Evolutionary conservation across 768 basidiomycete species (phyloP), one percentile per base, ranked within the genome.

Genomic region (Hemileccinum rubropunctum): DNA sequence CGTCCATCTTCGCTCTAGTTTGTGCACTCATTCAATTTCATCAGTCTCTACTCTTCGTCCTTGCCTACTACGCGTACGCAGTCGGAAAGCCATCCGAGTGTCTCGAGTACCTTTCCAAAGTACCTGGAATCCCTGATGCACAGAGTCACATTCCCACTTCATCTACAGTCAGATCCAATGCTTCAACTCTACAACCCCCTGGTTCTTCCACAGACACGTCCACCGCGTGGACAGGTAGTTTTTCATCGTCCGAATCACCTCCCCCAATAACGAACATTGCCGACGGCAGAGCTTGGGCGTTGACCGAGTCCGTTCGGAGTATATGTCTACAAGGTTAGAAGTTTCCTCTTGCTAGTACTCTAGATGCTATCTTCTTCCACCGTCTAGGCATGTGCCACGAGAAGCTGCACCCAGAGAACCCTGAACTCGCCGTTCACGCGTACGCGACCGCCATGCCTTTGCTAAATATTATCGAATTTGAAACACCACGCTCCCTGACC

Each of bases 61-160:
- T 90, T 42, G 90, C 89, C 2, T 91, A 91, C 66, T 87, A 88
- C 60, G 82, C 84, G 4, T 91, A 89, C 66, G 89, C 91, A 0
- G 66, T 91, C 7, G 82, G 84, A 23, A 74, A 78, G 21, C 84
- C 84, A 15, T 66, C 73, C 3, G 78, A 82, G 48, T 91, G 88
- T 50, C 69, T 95, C 13, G 57, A 70, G 3, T 73, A 86, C 57
- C 73, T 91, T 3, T 62, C 65, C 18, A 73, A 76, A 57, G 77
- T 88, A 6, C 76, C 79, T 10, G 74, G 81, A 44, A 66, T 86
- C 23, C 51, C 75, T 12, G 78, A 83, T 54, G 68, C 78, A n/a
- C 76, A 77, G 53, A 73, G 70, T 44, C 80, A 81, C 52, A 73
- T 82, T 20, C 80, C 80, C 11, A 58, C 64, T 13, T 63, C 73